Conservation (phyloP, 768 basidiomycete genomes). For the Phanerochaete sordida region DNA sequence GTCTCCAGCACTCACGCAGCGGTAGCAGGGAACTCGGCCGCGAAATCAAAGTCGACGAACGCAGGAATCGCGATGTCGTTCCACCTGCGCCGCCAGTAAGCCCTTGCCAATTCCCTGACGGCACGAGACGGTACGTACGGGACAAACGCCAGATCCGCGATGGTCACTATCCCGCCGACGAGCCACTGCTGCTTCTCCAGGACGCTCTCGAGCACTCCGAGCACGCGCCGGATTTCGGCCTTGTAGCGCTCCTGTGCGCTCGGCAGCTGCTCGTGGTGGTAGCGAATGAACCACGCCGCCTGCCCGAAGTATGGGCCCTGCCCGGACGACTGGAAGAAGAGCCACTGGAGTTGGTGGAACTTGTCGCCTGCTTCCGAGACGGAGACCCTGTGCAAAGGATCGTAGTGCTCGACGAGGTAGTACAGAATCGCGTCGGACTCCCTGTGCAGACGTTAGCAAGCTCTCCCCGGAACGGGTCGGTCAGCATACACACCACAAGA, state of each 20-base stretch:
- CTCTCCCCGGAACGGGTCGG: neutral
- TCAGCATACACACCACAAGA: slow-evolving; percentile 20
- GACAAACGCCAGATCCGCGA: slow-evolving; percentile 16
- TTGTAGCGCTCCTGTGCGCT: slow-evolving; percentile 19
- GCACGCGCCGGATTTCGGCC: slow-evolving; percentile 17
- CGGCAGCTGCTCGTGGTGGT: slow-evolving; percentile 7
- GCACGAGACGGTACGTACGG: neutral
- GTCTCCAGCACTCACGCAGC: neutral
- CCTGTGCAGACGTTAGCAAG: slow-evolving; percentile 1
- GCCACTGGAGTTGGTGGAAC: slow-evolving; percentile 34
- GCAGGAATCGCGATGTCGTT: neutral
- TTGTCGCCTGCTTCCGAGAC: slow-evolving; percentile 14
- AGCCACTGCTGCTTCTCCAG: slow-evolving; percentile 18
- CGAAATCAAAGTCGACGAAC: neutral
- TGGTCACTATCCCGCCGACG: slow-evolving; percentile 15
- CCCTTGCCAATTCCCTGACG: too few relatives aligned
- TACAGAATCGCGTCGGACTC: slow-evolving; percentile 39
- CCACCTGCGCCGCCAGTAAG: neutral
- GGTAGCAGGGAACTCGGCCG: neutral
- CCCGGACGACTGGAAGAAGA: slow-evolving; percentile 37
- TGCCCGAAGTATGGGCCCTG: slow-evolving; percentile 22
- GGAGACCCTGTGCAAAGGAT: slow-evolving; percentile 34
- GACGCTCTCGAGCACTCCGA: slow-evolving; percentile 17
- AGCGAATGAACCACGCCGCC: slow-evolving; percentile 11
- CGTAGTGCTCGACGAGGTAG: slow-evolving; percentile 43